Evolutionary conservation across 352 stramenopile species (phyloP).

Genomic region (Phytophthora sansomeana): DNA sequence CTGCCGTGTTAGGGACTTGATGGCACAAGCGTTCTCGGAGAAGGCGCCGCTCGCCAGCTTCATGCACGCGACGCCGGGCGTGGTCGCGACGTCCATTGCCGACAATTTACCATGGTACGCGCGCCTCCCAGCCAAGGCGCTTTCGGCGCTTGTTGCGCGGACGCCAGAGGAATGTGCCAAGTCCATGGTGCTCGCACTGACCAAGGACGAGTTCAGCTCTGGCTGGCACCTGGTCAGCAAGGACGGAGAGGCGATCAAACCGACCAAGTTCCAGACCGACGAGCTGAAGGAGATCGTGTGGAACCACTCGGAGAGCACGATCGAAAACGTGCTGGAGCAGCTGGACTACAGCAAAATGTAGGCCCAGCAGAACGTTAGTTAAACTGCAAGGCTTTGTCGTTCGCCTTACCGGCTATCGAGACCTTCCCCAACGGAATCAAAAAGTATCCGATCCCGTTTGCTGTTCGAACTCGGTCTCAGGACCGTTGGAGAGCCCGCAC

Average conservation of each 20-base stretch:
- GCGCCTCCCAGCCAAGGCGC: constrained; percentile 10
- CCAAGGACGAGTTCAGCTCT: constrained; percentile 23
- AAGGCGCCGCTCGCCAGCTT: constrained; percentile 25
- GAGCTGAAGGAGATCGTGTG: constrained; percentile 36
- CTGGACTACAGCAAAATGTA: constrained; percentile 4
- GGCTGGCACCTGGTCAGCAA: constrained; percentile 25
- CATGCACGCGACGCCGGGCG: constrained; percentile 22
- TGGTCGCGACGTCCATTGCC: constrained; percentile 11
- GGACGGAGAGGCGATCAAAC: constrained; percentile 10
- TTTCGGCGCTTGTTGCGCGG: constrained; percentile 9
- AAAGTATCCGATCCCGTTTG: constrained; percentile 5
- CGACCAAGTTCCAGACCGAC: constrained; percentile 30
- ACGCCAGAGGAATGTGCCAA: constrained; percentile 21
- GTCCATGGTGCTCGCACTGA: constrained; percentile 20
- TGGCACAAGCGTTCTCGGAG: constrained; percentile 28
- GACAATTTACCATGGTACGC: constrained; percentile 23
- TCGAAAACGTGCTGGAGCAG: constrained; percentile 20
- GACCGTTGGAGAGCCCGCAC: constrained; percentile 19
- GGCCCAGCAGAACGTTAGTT: neutral
- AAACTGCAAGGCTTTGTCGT: neutral
- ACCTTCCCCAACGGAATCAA: neutral
- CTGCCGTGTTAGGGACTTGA: constrained; percentile 19
- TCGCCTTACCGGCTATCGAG: neutral
- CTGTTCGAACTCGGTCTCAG: constrained; percentile 19
- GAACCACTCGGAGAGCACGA: constrained; percentile 24